Conservation (phyloP, 768 basidiomycete species). For the Rhizopogon sp. region DNA sequence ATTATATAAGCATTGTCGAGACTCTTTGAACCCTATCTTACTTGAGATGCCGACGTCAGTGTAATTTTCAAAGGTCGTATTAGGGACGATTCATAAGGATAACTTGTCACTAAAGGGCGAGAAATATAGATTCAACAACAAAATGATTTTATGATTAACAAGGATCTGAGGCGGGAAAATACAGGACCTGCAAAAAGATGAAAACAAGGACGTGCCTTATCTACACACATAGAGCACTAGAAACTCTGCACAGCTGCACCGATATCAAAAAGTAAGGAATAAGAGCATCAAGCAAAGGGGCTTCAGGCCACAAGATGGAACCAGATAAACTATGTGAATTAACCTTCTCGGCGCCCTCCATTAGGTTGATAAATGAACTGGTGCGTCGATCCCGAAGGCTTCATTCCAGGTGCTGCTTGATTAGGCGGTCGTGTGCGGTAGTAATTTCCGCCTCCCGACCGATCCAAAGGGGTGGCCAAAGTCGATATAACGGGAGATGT, state of each 20-base stretch:
- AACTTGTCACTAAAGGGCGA: too few species aligned
- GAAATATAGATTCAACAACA: neutral
- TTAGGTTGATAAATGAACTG: constrained; percentile 45
- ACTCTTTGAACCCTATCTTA: too few species aligned
- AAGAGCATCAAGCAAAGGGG: neutral
- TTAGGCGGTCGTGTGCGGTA: constrained; percentile 51
- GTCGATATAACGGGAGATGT: constrained; percentile 51
- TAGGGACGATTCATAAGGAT: too few species aligned
- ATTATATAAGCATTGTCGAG: too few species aligned
- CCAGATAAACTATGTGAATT: constrained; percentile 4
- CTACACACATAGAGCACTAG: neutral
- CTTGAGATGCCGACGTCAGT: too few species aligned
- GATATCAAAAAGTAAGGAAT: neutral
- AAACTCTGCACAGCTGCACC: neutral
- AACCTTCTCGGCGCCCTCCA: constrained; percentile 26
- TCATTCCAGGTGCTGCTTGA: constrained; percentile 17
- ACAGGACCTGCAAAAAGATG: neutral
- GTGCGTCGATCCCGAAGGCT: constrained; percentile 27
- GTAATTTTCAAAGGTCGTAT: too few species aligned
- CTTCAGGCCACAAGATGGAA: neutral
- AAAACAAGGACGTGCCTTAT: neutral
- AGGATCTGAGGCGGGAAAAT: neutral
- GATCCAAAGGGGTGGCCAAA: constrained; percentile 32
- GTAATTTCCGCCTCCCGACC: constrained; percentile 28
- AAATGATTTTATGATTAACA: neutral